Evolutionary conservation across 371 early-diverging fungal genomes (phyloP).

Genomic region (Mortierella sp.): DNA sequence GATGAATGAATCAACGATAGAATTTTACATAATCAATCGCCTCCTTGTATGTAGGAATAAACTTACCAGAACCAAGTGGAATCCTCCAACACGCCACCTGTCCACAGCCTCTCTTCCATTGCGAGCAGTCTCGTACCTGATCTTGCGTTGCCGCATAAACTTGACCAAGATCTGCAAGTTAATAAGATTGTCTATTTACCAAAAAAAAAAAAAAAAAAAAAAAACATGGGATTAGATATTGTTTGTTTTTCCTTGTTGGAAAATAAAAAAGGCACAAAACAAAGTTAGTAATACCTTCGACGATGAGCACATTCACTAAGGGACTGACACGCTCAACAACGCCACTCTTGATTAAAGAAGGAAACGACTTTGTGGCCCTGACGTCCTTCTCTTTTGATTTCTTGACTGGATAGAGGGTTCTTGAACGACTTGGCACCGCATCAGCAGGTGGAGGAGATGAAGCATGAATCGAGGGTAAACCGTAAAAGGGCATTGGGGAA

Average conservation of each 20-base stretch:
- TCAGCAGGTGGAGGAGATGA: conserved; percentile 17
- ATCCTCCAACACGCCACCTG: conserved; percentile 77
- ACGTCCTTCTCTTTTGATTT: conserved; percentile 27
- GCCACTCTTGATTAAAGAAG: conserved; percentile 35
- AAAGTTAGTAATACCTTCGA: conserved; percentile 70
- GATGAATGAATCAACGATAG: not conserved
- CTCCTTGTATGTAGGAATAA: not conserved
- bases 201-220: not conserved
- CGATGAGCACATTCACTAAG: conserved; percentile 83
- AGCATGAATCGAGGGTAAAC: not conserved
- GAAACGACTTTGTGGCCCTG: conserved; percentile 8
- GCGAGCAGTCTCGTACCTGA: conserved; percentile 77
- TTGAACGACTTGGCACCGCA: not conserved
- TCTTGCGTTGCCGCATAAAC: conserved; percentile 81
- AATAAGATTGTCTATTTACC: conserved; percentile 75
- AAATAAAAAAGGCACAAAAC: conserved; percentile 2
- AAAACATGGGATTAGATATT: conserved; percentile 54
- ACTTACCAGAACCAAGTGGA: conserved; percentile 82
- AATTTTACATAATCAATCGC: not conserved
- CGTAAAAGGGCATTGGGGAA: conserved; percentile 7
- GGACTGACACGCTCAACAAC: conserved; percentile 65
- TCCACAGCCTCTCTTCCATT: conserved; percentile 85
- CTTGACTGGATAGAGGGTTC: conserved; percentile 9
- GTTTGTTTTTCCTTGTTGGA: conserved; percentile 63
- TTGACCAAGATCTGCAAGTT: conserved; percentile 80